Conservation (phyloP, 2,329 filamentous ascomycete genomes). For the Ceratocystis ficicola region DNA sequence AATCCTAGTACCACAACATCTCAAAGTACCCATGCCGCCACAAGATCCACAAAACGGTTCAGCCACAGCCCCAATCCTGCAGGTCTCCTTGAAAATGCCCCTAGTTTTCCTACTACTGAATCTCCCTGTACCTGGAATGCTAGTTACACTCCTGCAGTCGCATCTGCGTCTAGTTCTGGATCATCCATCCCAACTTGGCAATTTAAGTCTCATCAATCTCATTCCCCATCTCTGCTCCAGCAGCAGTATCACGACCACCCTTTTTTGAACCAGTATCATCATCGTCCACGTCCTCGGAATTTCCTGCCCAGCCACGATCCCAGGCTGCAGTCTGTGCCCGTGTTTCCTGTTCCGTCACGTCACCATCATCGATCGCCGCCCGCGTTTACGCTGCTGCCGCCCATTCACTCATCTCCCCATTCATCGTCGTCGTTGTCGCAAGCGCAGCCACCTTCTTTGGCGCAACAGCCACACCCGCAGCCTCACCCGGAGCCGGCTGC, state of each 20-base stretch:
- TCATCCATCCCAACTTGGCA: background rate
- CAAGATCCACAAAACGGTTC: background rate
- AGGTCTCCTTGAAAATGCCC: background rate
- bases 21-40: background rate
- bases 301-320: slow-evolving; percentile 1
- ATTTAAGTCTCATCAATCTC: background rate
- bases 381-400: slow-evolving; percentile 2
- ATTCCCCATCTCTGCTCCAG: slow-evolving; percentile 5
- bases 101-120: background rate
- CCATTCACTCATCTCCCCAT: background rate
- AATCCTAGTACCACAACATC: background rate
- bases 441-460: background rate
- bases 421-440: background rate
- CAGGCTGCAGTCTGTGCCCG: slow-evolving; percentile 2
- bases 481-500: background rate
- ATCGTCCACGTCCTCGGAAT: background rate
- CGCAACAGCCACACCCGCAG: slow-evolving; percentile 6
- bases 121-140: slow-evolving; percentile 7
- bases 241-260: background rate
- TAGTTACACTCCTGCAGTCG: slow-evolving; percentile 6
- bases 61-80: background rate
- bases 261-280: background rate
- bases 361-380: slow-evolving; percentile 4
- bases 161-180: background rate
- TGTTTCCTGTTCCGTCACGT: slow-evolving; percentile 5